Base-by-base conservation (phyloP, 192 early-diverging fungal species). In the Mortierella antarctica region DNA sequence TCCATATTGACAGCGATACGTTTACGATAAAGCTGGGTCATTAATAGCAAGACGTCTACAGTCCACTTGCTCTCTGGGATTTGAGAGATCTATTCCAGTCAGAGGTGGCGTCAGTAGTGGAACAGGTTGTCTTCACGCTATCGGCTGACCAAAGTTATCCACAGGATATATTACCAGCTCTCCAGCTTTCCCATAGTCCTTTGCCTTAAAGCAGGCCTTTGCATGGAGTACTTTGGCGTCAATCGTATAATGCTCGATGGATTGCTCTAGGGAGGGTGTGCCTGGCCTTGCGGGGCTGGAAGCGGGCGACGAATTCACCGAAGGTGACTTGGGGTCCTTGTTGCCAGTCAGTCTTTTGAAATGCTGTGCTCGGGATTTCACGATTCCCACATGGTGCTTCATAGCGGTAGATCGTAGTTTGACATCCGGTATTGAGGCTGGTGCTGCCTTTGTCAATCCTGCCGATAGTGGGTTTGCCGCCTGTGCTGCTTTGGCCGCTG, bases 51-150 rank as follows among this genome's bases (percentile, higher is more conserved):
- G 9, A 69, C 67, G 12, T 48, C 47, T 7, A 65, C 61, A 8
- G 58, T 64, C 15, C 74, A 52, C 12, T 57, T 62, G 0, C 44
- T 31, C 23, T 64, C 67, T 23, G 74, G 67, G 21, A 76, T 76
- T 10, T 62, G 45, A 40, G 23, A n/a, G 48, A 75, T 50, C 73
- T 75, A 52, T 21, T 9, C 8, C 40, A 60, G 4, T 21, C 31
- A 9, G 17, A 58, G 39, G 0, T 40, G 14, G 57, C 57, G 14
- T 15, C 4, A 58, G 23, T 58, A 14, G 6, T 56, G 21, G 10
- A 2, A 23, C 18, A 11, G 54, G 12, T 7, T 13, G 54, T 23
- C 7, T 56, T 11, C 4, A 4, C 5, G 31, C 10, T 5, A 21
- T 56, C 31, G 31, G 31, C 3, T 1, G 54, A 23, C 14, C 40